Evolutionary conservation across 1,284 basidiomycete species (phyloP), one percentile per base, ranked within the genome.

Genomic region (Tilletia indica): DNA sequence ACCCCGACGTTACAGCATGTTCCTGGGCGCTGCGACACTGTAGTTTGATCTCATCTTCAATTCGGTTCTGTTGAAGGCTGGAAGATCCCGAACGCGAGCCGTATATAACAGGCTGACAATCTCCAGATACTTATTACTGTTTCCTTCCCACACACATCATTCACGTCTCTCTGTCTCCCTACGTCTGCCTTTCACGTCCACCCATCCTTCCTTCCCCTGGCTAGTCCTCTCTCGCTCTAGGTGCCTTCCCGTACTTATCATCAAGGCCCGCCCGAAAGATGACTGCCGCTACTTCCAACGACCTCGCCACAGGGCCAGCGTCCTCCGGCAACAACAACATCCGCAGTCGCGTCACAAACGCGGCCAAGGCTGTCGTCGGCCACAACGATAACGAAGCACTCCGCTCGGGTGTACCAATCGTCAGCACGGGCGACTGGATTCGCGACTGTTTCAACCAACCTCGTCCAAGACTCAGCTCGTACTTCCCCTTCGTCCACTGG

Each of bases 401-500:
- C 69, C 79, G 80, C 34, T 74, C 80, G 25, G 82, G 82, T 67
- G 77, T 83, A 4, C 82, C 81, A 31, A 77, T 81, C 71, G 82
- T 83, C 70, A 78, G 77, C 73, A 78, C 76, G 39, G 68, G 70
- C 11, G 80, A 81, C 73, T 83, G 76, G 76, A 69, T 81, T 67
- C 56, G 56, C 25, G 75, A 81, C 68, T 70, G 76, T 68, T 74
- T 77, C 58, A 39, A 34, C 42, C 54, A 78, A 58, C 81, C 82
- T 11, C 39, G 85, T 85, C 74, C 72, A 83, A 68, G 74, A 77
- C 39, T 68, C 74, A 9, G 34, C 31, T 34, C 38, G 77, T 85
- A 19, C 84, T 85, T 56, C 71, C 85, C 85, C 16, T 78, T 85
- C 75, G 78, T 76, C 51, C 76, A 76, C 14, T 85, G 85, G 85